A percentile compares a stretch with the other conserved stretches of the same genome.
Conservation (phyloP, 345 rosid genomes). For the Triadica sebifera region DNA sequence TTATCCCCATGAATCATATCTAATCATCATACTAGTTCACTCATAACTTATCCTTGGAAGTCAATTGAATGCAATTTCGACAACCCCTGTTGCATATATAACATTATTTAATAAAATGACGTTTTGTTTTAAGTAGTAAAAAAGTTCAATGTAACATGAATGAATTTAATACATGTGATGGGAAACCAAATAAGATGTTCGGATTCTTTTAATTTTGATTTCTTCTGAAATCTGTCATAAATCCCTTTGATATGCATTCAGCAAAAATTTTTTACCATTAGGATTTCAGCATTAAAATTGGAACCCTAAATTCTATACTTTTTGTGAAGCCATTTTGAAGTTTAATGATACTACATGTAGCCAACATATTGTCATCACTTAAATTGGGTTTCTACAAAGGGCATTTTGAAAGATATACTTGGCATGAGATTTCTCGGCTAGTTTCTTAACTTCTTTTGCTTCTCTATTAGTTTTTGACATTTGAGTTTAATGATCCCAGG, state of each 20-base stretch:
- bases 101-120: background rate
- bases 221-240: background rate
- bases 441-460: background rate
- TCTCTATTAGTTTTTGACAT: background rate
- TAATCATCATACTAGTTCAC: background rate
- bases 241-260: background rate
- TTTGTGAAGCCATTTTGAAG: background rate
- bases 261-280: background rate
- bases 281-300: background rate
- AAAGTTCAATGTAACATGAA: no score
- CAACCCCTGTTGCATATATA: no score
- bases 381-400: background rate
- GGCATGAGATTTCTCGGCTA: background rate
- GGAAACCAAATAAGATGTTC: background rate
- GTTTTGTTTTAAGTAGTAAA: background rate
- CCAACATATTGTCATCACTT: background rate
- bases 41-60: background rate
- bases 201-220: background rate
- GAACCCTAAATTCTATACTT: background rate
- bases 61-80: background rate
- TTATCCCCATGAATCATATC: background rate
- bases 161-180: background rate
- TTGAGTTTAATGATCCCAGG: background rate
- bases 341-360: no score
- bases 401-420: background rate